Evolutionary conservation across 2,329 filamentous ascomycete species (phyloP), one percentile per base, ranked within the genome.

Genomic region (Apiospora kogelbergensis): DNA sequence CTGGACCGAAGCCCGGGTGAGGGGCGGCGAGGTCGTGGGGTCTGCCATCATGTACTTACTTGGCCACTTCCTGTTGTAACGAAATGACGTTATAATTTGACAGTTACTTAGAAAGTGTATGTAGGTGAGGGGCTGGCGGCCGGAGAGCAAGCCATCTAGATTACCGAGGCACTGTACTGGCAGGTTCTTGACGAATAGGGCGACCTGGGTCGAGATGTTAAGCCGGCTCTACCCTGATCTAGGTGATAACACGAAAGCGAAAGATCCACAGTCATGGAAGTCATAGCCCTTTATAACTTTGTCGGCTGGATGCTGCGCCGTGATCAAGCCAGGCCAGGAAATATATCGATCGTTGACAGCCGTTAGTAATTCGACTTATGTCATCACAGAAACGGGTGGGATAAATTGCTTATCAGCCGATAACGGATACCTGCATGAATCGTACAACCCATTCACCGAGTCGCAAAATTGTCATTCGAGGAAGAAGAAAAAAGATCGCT

Each of bases 1-100:
- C 67, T 89, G 76, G 45, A 98, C 90, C 17, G 93, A 94, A 66
- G 84, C 81, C 63, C 93, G 90, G 22, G 89, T 93, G 26, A 98
- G 86, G 3, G 92, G 91, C 6, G 84, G 88, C 66, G 85, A 84
- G 26, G 84, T 86, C 6, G 81, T 80, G 9, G 83, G 78, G 75
- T 88, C 85, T 60, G 88, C 85, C 88, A 89, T 89, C 68, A 9
- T 40, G 13, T 40, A 40, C 37, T 30, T 30, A 30, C 24, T 30
- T 20, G 10, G 0, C 6, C 5, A 1, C 24, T 24, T 10, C n/a
- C 13, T 17, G 24, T 15, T 57, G 13, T 30, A 20, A 33, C 15
- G 3, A 20, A 30, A 7, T 57, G 40, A 42, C 40, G 40, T 42
- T 42, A 13, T 15, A 2, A 13, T 15, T 15, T 13, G 17, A 15